These are phyloP conservation scores for Acacia crassicarpa DNA, from an alignment of 306 rosid species.

Conservation along the genomic window DNA sequence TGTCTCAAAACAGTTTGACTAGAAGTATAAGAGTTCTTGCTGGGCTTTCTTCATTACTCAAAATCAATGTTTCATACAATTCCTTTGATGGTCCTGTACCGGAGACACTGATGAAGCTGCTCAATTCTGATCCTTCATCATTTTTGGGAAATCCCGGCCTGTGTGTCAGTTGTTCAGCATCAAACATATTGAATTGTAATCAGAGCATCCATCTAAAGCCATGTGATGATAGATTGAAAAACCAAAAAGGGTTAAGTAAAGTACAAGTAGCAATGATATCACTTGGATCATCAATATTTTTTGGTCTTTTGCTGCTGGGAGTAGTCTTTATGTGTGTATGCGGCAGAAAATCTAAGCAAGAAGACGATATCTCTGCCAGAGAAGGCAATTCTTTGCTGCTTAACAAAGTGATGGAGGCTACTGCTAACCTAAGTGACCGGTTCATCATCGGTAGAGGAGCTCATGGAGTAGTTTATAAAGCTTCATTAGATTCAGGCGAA, in stretches of 20 bases:
- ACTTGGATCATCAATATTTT: constrained; percentile 53
- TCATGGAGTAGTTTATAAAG: constrained; percentile 85
- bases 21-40: constrained; percentile 55
- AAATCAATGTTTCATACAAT: constrained; percentile 65
- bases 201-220: constrained; percentile 37
- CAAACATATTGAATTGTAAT: constrained; percentile 41
- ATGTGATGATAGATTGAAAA: constrained; percentile 45
- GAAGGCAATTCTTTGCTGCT: constrained; percentile 53
- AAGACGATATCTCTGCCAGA: constrained; percentile 24
- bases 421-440: constrained; percentile 56
- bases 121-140: constrained; percentile 45
- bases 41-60: constrained; percentile 44
- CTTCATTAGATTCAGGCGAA: constrained; percentile 41
- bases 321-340: constrained; percentile 33
- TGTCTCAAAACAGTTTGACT: constrained; percentile 75
- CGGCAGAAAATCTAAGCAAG: constrained; percentile 39
- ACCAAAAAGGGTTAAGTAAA: constrained; percentile 38
- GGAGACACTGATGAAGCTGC: constrained; percentile 43
- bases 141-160: constrained; percentile 64
- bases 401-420: constrained; percentile 59
- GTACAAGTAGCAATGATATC: constrained; percentile 50
- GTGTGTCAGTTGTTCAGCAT: constrained; percentile 50
- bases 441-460: constrained; percentile 85
- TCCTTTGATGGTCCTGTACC: constrained; percentile 68
- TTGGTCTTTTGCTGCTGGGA: constrained; percentile 41